Percentiles rank a stretch among this genome's conserved stretches.
These are phyloP conservation scores for Ramaria sp. DNA, from an alignment of 768 basidiomycete species.

Conservation along the genomic window DNA sequence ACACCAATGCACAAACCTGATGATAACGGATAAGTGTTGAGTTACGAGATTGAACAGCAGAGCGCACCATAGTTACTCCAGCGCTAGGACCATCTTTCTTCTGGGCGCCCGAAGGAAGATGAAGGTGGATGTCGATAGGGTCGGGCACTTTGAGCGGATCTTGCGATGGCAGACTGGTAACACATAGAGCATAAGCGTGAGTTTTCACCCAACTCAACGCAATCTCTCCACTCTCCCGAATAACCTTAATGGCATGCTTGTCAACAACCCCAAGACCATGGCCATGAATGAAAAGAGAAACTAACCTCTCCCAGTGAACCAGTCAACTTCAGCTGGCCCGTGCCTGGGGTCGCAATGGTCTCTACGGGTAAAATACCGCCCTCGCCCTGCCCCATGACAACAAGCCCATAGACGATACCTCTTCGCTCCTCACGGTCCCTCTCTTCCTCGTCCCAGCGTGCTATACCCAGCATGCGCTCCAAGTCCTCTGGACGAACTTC, in stretches of 20 bases:
- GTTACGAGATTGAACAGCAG: not conserved
- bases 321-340: conserved; percentile 64
- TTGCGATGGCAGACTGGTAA: conserved; percentile 57
- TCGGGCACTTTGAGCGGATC: conserved; percentile 70
- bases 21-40: conserved; percentile 1
- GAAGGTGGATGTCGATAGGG: conserved; percentile 74
- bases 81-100: conserved; percentile 93
- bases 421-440: conserved; percentile 60
- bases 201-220: conserved; percentile 90
- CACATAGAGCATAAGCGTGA: conserved; percentile 68
- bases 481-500: conserved; percentile 60
- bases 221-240: conserved; percentile 85
- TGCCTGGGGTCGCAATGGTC: conserved; percentile 67
- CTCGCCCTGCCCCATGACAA: conserved; percentile 82
- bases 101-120: conserved; percentile 82
- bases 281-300: conserved; percentile 6
- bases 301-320: conserved; percentile 73
- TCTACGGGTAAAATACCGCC: conserved; percentile 82
- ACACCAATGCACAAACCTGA: conserved; percentile 75
- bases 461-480: conserved; percentile 76
- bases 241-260: conserved; percentile 37
- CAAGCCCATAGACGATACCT: conserved; percentile 77
- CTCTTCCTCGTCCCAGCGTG: conserved; percentile 74
- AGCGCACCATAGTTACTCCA: conserved; percentile 72
- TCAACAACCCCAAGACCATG: not conserved